phyloP scores from a whole-genome alignment of 73 alveolate genomes.

The Paraurostyla sp. region DNA sequence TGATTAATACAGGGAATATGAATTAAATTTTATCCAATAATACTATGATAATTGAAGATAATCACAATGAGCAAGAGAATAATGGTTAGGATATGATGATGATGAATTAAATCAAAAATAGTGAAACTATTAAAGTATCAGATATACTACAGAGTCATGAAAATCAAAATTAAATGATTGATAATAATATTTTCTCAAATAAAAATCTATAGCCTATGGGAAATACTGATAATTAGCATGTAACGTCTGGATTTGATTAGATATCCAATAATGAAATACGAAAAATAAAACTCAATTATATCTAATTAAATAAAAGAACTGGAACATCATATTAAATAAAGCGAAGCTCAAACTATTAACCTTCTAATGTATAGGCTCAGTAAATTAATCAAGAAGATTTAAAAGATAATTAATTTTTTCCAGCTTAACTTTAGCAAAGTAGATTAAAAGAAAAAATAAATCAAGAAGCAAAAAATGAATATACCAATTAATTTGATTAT shows the following conservation, averaged over 20 bases:
- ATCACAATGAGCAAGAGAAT: background rate
- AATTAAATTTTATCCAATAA: background rate
- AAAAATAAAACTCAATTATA: slow-evolving; percentile 20
- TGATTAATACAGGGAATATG: background rate
- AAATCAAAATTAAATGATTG: background rate
- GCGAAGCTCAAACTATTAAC: too few relatives aligned
- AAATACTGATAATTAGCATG: background rate
- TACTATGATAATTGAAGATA: slow-evolving; percentile 26
- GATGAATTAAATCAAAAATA: background rate
- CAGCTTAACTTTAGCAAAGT: background rate
- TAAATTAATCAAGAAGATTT: too few relatives aligned
- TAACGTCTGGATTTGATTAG: background rate
- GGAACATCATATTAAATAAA: slow-evolving; percentile 23
- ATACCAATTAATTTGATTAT: background rate
- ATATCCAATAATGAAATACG: slow-evolving; percentile 42
- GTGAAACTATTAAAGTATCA: slow-evolving; percentile 8
- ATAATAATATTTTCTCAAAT: background rate
- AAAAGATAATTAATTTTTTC: background rate
- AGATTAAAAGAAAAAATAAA: background rate
- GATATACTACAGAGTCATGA: slow-evolving; percentile 23
- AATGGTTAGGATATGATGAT: too few relatives aligned
- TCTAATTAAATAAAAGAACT: slow-evolving; percentile 22
- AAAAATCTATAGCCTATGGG: background rate
- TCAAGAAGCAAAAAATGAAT: slow-evolving; percentile 40
- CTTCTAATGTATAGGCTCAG: too few relatives aligned